Evolutionary conservation across 192 early-diverging fungal genomes (phyloP).

Genomic region (Cetraspora pellucida): DNA sequence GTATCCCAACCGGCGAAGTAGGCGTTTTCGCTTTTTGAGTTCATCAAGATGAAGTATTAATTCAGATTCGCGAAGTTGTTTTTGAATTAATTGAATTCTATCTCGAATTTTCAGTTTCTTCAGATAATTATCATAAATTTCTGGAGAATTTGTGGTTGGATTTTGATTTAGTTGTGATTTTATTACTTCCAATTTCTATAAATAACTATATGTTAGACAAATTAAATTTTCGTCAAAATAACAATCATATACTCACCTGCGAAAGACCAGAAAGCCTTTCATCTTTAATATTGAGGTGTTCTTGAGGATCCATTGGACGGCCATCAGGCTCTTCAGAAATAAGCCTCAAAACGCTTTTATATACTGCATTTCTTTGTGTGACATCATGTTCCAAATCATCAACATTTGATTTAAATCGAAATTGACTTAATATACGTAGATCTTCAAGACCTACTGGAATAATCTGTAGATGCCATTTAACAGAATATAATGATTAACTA

Average conservation of each 20-base stretch:
- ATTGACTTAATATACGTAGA: slow-evolving; percentile 73
- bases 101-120: slow-evolving; percentile 57
- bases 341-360: slow-evolving; percentile 71
- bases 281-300: slow-evolving; percentile 87
- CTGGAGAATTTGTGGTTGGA: slow-evolving; percentile 55
- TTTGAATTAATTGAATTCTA: slow-evolving; percentile 67
- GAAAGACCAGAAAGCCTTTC: slow-evolving; percentile 74
- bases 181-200: slow-evolving; percentile 9
- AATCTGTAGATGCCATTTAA: slow-evolving; percentile 37
- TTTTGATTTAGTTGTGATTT: slow-evolving; percentile 62
- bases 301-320: slow-evolving; percentile 86
- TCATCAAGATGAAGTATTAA: slow-evolving; percentile 88
- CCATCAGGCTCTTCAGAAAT: slow-evolving; percentile 70
- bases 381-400: slow-evolving; percentile 66
- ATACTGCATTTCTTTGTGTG: slow-evolving; percentile 60
- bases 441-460: slow-evolving; percentile 76
- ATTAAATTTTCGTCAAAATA: background rate
- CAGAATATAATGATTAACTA: no score
- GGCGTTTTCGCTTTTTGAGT: slow-evolving; percentile 78
- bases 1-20: slow-evolving; percentile 81
- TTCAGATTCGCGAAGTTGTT: slow-evolving; percentile 68
- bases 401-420: slow-evolving; percentile 69
- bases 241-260: slow-evolving; percentile 23
- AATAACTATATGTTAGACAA: background rate
- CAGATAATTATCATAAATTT: slow-evolving; percentile 59